phyloP scores from a whole-genome alignment of 2,329 filamentous ascomycete genomes.

The Alternaria arbusti region DNA sequence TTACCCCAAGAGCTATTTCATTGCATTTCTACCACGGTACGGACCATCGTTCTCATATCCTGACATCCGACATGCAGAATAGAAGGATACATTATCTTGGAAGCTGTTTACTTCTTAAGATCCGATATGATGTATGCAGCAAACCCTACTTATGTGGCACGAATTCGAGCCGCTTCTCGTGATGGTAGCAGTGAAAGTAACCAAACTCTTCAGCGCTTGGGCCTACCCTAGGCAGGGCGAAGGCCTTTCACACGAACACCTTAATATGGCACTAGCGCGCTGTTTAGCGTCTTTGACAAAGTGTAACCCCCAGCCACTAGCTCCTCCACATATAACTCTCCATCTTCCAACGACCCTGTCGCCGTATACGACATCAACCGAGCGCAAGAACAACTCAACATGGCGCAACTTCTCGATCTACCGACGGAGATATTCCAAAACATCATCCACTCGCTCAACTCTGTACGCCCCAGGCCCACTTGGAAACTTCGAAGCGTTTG shows the following conservation, averaged over 20 bases:
- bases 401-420: neutral
- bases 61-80: neutral
- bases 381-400: neutral
- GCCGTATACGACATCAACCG: neutral
- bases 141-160: neutral
- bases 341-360: neutral
- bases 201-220: neutral
- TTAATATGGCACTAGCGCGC: neutral
- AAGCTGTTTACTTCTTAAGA: neutral
- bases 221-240: neutral
- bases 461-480: neutral
- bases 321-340: neutral
- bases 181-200: neutral
- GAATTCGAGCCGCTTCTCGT: neutral
- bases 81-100: neutral
- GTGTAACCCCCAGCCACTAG: neutral
- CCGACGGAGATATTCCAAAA: neutral
- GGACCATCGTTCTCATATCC: neutral
- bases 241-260: neutral
- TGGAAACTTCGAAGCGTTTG: neutral
- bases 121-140: neutral
- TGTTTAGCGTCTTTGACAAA: neutral
- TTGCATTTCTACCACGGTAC: neutral
- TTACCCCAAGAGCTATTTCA: neutral
- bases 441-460: neutral